Percentiles rank a stretch among this genome's conserved stretches.
Evolutionary conservation across 306 rosid species (phyloP).

Genomic region (Cotoneaster glaucophyllus): DNA sequence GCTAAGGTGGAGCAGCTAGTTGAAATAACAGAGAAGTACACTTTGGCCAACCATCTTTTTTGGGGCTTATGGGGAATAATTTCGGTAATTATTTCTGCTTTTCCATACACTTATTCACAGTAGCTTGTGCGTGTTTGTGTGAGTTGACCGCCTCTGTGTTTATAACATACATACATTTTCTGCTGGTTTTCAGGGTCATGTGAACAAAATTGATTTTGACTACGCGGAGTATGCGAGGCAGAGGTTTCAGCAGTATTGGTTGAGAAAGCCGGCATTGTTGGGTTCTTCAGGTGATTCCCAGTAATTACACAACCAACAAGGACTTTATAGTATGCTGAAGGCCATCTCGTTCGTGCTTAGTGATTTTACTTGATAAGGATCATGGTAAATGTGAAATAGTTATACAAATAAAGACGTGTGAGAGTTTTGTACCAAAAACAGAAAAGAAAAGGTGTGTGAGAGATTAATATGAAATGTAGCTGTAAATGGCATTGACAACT

Average conservation of each 20-base stretch:
- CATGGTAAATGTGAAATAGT: not conserved
- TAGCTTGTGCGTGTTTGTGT: not conserved
- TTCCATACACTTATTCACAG: not conserved
- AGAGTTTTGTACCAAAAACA: not conserved
- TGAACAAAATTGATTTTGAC: conserved; percentile 84
- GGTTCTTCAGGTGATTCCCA: conserved; percentile 18
- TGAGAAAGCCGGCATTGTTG: conserved; percentile 43
- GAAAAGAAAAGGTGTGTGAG: not conserved
- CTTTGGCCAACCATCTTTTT: conserved; percentile 72
- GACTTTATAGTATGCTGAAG: not conserved
- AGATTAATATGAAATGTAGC: not conserved
- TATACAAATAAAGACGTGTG: not conserved
- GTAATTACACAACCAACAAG: not conserved
- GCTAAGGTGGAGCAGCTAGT: conserved; percentile 55
- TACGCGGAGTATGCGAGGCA: conserved; percentile 80
- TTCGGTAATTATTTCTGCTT: conserved; percentile 42
- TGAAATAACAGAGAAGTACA: conserved; percentile 50
- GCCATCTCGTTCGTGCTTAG: too few species aligned
- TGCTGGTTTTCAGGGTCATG: conserved; percentile 45
- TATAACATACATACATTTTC: not conserved
- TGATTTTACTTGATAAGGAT: not conserved
- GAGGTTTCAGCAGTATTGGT: conserved; percentile 69
- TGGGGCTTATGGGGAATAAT: conserved; percentile 98
- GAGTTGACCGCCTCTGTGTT: not conserved
- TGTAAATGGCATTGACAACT: not conserved